Evolutionary conservation across 176 grass and related monocot genomes (phyloP).

Genomic region (Bolboschoenus planiculmis): DNA sequence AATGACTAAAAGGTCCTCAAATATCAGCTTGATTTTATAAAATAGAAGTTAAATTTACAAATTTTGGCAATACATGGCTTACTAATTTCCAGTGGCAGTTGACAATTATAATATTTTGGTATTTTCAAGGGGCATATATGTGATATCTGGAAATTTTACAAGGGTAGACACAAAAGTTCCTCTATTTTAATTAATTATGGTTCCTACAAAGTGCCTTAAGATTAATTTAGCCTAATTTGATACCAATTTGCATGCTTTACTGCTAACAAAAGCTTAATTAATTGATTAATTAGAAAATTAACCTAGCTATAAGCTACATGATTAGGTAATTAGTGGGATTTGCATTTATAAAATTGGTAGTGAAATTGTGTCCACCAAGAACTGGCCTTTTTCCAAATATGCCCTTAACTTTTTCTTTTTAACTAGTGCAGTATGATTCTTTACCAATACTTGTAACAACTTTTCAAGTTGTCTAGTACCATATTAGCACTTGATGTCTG

Average conservation of each 20-base stretch:
- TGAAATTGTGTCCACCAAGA: neutral
- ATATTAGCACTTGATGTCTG: neutral
- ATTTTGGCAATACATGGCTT: too few species aligned
- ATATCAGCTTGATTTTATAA: too few species aligned
- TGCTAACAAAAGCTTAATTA: neutral
- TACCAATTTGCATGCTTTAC: neutral
- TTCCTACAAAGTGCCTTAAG: neutral
- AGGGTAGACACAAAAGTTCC: neutral
- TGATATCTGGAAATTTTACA: neutral
- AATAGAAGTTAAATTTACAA: too few species aligned
- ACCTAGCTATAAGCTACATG: neutral
- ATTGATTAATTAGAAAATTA: neutral
- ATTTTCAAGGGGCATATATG: too few species aligned
- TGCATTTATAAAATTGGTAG: neutral
- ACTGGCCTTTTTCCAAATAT: neutral
- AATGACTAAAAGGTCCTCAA: too few species aligned
- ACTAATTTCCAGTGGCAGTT: too few species aligned
- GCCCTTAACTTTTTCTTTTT: neutral
- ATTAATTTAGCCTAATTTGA: neutral
- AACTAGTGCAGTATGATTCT: neutral
- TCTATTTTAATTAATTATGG: neutral
- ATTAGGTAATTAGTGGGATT: neutral
- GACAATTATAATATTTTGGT: too few species aligned
- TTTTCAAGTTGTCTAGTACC: neutral
- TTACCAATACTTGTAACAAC: neutral